These are phyloP conservation scores for Salix caprea DNA, from an alignment of 345 rosid genomes.

Conservation along the genomic window DNA sequence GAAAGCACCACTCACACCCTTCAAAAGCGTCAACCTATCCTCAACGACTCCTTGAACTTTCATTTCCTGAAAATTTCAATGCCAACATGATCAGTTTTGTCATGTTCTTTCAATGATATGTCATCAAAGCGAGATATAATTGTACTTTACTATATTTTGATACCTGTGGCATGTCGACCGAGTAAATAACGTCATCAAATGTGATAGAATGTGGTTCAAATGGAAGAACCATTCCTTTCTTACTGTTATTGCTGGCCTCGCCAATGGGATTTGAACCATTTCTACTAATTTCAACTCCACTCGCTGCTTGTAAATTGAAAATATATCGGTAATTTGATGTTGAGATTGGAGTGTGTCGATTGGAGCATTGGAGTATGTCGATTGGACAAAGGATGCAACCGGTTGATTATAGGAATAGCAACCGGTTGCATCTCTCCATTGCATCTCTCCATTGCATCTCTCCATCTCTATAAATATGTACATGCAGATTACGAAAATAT, in stretches of 20 bases:
- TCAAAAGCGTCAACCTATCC: constrained; percentile 59
- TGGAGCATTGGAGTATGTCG: no score
- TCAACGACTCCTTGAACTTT: constrained; percentile 51
- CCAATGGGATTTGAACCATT: background rate
- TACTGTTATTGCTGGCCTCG: constrained; percentile 20
- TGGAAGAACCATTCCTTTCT: constrained; percentile 73
- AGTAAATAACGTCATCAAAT: constrained; percentile 51
- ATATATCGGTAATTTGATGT: background rate
- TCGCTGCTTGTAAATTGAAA: background rate
- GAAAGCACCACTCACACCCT: constrained; percentile 73
- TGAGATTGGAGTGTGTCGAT: no score
- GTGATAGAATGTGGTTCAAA: constrained; percentile 61
- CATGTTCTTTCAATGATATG: background rate
- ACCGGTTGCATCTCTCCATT: no score
- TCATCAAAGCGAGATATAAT: background rate
- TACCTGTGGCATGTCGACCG: constrained; percentile 84
- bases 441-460: no score
- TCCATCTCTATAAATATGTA: no score
- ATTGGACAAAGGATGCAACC: no score
- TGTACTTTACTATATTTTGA: background rate
- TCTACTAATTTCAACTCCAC: background rate
- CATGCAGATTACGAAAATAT: no score
- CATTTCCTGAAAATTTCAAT: constrained; percentile 42
- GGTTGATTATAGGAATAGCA: no score
- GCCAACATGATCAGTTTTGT: background rate